Conservation (phyloP, 495 filamentous ascomycete genomes). For the Penicillium crystallinum region DNA sequence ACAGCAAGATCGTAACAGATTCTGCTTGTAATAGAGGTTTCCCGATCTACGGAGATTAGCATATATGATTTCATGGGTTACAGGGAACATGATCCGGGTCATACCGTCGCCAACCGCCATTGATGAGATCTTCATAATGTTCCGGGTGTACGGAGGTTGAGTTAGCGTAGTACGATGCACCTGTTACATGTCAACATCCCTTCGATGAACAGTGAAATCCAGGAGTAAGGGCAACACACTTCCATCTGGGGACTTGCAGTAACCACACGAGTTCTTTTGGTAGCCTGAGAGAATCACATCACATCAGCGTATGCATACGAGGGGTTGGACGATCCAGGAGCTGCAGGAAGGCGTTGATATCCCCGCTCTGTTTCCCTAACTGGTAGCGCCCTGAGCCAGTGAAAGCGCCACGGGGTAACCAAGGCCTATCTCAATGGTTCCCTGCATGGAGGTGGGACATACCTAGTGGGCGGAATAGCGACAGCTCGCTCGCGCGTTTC, state of each 20-base stretch:
- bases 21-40: slow-evolving; percentile 87
- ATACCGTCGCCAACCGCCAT: slow-evolving; percentile 87
- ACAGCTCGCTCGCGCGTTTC: slow-evolving; percentile 43
- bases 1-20: slow-evolving; percentile 77
- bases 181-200: slow-evolving; percentile 43
- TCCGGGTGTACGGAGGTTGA: slow-evolving; percentile 60
- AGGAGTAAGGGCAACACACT: slow-evolving; percentile 36
- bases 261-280: slow-evolving; percentile 49
- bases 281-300: slow-evolving; percentile 35
- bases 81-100: slow-evolving; percentile 1
- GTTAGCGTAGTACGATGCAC: slow-evolving; percentile 76
- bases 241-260: slow-evolving; percentile 50
- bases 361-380: slow-evolving; percentile 7
- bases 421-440: slow-evolving; percentile 35
- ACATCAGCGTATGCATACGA: slow-evolving; percentile 11
- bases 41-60: slow-evolving; percentile 52
- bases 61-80: neutral
- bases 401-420: slow-evolving; percentile 37
- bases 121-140: slow-evolving; percentile 76
- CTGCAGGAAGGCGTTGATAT: slow-evolving; percentile 5
- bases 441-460: slow-evolving; percentile 25
- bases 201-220: slow-evolving; percentile 1
- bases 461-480: slow-evolving; percentile 47
- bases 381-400: slow-evolving; percentile 27
- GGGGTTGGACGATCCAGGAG: neutral